Base-by-base conservation (phyloP, 495 filamentous ascomycete genomes). In the Aspergillus diversus region DNA sequence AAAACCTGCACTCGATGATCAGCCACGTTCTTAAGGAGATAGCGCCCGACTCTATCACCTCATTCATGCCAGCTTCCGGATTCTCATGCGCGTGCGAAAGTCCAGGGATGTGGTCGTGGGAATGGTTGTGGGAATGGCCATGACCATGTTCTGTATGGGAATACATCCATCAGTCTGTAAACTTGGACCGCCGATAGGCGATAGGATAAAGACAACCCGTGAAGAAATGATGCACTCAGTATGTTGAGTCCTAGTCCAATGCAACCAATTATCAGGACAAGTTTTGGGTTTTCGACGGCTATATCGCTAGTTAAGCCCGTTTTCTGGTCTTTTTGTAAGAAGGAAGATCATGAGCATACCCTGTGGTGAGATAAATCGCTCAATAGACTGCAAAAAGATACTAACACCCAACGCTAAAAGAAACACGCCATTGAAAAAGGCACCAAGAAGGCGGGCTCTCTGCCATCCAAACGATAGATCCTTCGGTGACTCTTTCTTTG, bases 401-500 rank as follows among this genome's bases (percentile, higher is more conserved):
- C 92, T 91, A 17, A 97, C 80, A 71, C 92, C 96, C 16, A 97
- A 82, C 0, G 89, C 92, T 59, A 97, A 87, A 34, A 97, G 80
- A 71, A 97, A 93, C 9, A 95, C 92, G 55, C 93, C 92, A 69
- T 97, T 97, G 77, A 96, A 89, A 63, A 95, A 87, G 15, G 92
- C 92, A 59, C 92, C 93, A 3, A 97, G 81, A 7, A 95, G 90
- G 76, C 93, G 92, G 15, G 91, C 89, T 50, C 93, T 87, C 72
- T 95, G 86, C 90, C 91, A 97, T 8, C 81, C 81, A 63, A 82
- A 83, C 5, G 81, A 74, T 3, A 83, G 72, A 1, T 67, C 64
- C 56, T 72, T 67, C 0, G 78, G 79, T 0, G 73, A 69, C 9
- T 69, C 61, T 8, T 61, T 56, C 31, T 61, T 69, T 31, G 66